A percentile compares a stretch with the other conserved stretches of the same genome.
These are phyloP conservation scores for Clitoria ternatea DNA, from an alignment of 306 rosid species.

Conservation along the genomic window DNA sequence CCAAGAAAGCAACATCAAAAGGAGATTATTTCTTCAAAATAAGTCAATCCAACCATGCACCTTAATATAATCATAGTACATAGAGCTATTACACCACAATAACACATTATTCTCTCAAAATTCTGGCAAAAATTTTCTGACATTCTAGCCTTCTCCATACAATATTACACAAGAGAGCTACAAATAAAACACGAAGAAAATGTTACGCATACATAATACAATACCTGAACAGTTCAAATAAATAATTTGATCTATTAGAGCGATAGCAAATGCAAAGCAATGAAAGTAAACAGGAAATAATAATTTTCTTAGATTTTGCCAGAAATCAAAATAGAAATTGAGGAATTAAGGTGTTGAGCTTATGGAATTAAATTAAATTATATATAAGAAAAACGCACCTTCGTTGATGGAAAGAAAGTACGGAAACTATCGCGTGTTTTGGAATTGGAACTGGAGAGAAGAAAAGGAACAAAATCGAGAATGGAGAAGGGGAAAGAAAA, in stretches of 20 bases:
- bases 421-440: neutral
- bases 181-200: neutral
- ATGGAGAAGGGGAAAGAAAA: neutral
- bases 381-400: slow-evolving; percentile 10
- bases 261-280: neutral
- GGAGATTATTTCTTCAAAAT: neutral
- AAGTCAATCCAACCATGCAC: neutral
- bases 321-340: neutral
- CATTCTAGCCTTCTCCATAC: neutral
- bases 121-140: neutral
- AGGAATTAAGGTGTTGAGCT: too few relatives aligned
- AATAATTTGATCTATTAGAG: neutral
- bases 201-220: neutral
- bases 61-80: neutral
- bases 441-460: too few relatives aligned
- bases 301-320: neutral
- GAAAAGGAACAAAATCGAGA: too few relatives aligned
- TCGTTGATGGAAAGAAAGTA: neutral
- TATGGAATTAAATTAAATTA: neutral
- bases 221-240: neutral
- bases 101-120: neutral
- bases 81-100: neutral
- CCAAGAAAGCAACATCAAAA: neutral
- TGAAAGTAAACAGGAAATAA: neutral
- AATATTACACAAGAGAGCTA: neutral